These are phyloP conservation scores for Sonneratia alba DNA, from an alignment of 345 rosid genomes.

Conservation along the genomic window DNA sequence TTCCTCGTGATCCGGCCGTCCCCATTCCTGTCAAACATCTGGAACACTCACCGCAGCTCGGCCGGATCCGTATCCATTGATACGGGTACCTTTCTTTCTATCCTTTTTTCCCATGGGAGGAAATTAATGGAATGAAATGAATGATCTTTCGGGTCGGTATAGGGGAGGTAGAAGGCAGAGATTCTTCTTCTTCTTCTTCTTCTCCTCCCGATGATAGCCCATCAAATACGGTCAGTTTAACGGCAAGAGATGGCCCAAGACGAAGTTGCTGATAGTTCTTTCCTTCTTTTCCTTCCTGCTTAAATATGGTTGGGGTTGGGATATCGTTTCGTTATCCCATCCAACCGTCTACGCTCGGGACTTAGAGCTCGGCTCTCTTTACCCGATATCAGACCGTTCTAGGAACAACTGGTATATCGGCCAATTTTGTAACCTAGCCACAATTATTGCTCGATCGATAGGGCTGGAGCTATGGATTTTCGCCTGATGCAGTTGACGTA, in stretches of 20 bases:
- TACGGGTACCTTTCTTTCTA: not conserved
- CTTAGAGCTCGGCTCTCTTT: too few relatives aligned
- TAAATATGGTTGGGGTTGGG: too few relatives aligned
- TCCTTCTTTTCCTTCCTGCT: too few relatives aligned
- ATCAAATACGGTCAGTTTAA: too few relatives aligned
- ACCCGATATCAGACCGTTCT: too few relatives aligned
- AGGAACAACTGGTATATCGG: too few relatives aligned
- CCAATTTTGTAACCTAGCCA: too few relatives aligned
- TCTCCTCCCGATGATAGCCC: not conserved
- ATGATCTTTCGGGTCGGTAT: not conserved
- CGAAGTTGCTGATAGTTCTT: not conserved
- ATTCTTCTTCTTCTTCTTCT: not conserved
- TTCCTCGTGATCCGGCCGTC: constrained; percentile 71
- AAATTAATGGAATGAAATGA: not conserved
- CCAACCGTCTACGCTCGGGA: too few relatives aligned
- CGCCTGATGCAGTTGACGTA: too few relatives aligned
- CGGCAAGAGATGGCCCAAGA: not conserved
- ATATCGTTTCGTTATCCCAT: too few relatives aligned
- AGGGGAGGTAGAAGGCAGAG: not conserved
- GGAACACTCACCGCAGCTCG: constrained; percentile 70
- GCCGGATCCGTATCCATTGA: constrained; percentile 41
- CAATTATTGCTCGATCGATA: too few relatives aligned
- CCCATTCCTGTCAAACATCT: constrained; percentile 82
- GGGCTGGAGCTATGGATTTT: too few relatives aligned
- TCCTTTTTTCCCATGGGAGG: not conserved